Percentiles rank a stretch among this genome's conserved stretches.
phyloP scores from a whole-genome alignment of 1,284 basidiomycete species.

The Ceratobasidium sp. region DNA sequence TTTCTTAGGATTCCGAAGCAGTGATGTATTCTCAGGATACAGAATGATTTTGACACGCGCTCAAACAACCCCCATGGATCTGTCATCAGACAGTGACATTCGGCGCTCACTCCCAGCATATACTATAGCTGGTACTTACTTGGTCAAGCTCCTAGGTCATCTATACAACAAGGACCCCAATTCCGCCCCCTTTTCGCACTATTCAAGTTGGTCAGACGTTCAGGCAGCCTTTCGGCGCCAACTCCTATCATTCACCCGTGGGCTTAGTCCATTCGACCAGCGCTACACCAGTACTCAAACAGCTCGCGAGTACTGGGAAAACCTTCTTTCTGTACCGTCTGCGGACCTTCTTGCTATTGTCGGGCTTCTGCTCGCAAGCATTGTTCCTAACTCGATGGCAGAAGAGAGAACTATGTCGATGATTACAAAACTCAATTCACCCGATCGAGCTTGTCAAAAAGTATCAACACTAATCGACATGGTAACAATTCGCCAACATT shows the following conservation, averaged over 20 bases:
- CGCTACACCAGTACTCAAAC: background rate
- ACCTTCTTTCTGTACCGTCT: background rate
- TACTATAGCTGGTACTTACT: constrained; percentile 6
- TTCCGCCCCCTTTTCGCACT: constrained; percentile 1
- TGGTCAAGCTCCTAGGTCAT: constrained; percentile 6
- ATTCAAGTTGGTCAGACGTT: constrained; percentile 4
- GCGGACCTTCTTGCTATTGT: constrained; percentile 17
- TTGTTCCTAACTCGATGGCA: constrained; percentile 26
- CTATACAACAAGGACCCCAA: constrained; percentile 17
- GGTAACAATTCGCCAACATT: constrained; percentile 20
- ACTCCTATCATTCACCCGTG: background rate
- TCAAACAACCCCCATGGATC: background rate
- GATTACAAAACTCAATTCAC: constrained; percentile 21
- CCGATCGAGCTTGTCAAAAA: constrained; percentile 18
- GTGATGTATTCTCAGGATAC: no score
- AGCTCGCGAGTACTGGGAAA: constrained; percentile 7
- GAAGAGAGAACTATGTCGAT: constrained; percentile 25
- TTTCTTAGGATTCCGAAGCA: no score
- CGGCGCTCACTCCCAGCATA: constrained; percentile 30
- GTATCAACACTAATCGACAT: constrained; percentile 28
- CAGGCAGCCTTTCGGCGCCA: constrained; percentile 4
- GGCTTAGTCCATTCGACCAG: constrained; percentile 19
- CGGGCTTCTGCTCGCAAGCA: background rate
- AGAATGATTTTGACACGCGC: no score
- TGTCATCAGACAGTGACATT: constrained; percentile 24